Evolutionary conservation across 768 basidiomycete genomes (phyloP).

Genomic region (Collybia sp.): DNA sequence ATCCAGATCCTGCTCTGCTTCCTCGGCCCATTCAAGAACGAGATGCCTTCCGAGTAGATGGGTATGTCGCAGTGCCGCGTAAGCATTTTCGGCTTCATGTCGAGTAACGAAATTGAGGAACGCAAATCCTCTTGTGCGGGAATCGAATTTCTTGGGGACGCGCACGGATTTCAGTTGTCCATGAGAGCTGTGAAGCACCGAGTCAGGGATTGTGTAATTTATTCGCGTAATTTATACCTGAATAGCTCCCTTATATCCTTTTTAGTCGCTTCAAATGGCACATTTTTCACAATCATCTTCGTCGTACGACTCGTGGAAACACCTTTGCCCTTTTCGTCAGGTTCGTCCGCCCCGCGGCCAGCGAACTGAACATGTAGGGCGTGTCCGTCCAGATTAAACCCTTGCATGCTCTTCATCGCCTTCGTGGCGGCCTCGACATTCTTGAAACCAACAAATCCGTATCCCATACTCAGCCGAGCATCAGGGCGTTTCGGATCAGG

Average conservation of each 20-base stretch:
- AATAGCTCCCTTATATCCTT: constrained; percentile 90
- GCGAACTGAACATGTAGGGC: constrained; percentile 81
- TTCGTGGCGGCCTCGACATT: constrained; percentile 66
- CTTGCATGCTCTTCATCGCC: constrained; percentile 74
- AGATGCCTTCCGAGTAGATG: constrained; percentile 95
- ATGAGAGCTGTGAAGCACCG: constrained; percentile 57
- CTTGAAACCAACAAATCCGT: constrained; percentile 93
- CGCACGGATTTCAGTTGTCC: constrained; percentile 94
- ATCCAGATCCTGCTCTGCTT: constrained; percentile 75
- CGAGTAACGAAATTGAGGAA: constrained; percentile 92
- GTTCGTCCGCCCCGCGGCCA: constrained; percentile 67
- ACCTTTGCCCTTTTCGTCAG: constrained; percentile 26
- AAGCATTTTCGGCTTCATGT: constrained; percentile 87
- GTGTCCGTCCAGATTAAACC: constrained; percentile 85
- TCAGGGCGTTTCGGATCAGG: constrained; percentile 73
- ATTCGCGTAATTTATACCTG: constrained; percentile 46
- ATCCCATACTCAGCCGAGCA: constrained; percentile 84
- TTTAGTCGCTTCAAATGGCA: constrained; percentile 94
- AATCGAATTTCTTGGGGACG: constrained; percentile 87
- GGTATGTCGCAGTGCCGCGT: constrained; percentile 82
- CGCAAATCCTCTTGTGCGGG: constrained; percentile 88
- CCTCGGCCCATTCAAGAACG: constrained; percentile 91
- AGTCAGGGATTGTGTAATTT: background rate
- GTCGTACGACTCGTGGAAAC: constrained; percentile 62
- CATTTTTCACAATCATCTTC: constrained; percentile 97